A percentile compares a stretch with the other conserved stretches of the same genome.
These are phyloP conservation scores for Capronia americana DNA, from an alignment of 2,329 filamentous ascomycete genomes.

Conservation along the genomic window DNA sequence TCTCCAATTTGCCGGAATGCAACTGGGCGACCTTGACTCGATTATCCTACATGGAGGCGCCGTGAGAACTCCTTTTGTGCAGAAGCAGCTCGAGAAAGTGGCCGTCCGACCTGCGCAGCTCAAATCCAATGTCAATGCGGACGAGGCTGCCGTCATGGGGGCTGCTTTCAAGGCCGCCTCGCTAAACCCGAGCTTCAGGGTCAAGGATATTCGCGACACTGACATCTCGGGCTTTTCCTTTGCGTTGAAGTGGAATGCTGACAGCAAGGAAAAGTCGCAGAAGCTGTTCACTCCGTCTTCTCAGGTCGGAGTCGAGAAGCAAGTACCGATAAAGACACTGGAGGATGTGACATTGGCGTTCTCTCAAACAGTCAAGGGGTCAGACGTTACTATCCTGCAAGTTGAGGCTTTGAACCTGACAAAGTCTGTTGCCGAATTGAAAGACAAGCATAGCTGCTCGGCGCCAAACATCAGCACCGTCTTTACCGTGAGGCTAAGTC, in stretches of 20 bases:
- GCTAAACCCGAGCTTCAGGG: slow-evolving; percentile 92
- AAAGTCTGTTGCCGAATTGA: slow-evolving; percentile 76
- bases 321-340: slow-evolving; percentile 80
- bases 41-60: slow-evolving; percentile 92
- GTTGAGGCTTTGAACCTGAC: slow-evolving; percentile 86
- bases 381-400: slow-evolving; percentile 67
- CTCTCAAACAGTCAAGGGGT: slow-evolving; percentile 69
- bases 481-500: slow-evolving; percentile 74
- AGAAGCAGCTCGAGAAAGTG: slow-evolving; percentile 80
- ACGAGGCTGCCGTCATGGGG: slow-evolving; percentile 95
- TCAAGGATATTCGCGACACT: slow-evolving; percentile 91
- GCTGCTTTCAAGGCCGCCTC: slow-evolving; percentile 92
- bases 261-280: slow-evolving; percentile 75
- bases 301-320: slow-evolving; percentile 77
- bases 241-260: slow-evolving; percentile 75
- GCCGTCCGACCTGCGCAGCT: slow-evolving; percentile 78
- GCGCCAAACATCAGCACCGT: slow-evolving; percentile 80
- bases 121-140: slow-evolving; percentile 92
- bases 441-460: slow-evolving; percentile 78
- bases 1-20: slow-evolving; percentile 73
- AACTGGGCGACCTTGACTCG: slow-evolving; percentile 78
- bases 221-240: slow-evolving; percentile 78
- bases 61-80: slow-evolving; percentile 90
- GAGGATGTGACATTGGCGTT: slow-evolving; percentile 82
- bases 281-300: slow-evolving; percentile 82